Base-by-base conservation (phyloP, 257 asterid genomes). In the Hygrophila difformis region DNA sequence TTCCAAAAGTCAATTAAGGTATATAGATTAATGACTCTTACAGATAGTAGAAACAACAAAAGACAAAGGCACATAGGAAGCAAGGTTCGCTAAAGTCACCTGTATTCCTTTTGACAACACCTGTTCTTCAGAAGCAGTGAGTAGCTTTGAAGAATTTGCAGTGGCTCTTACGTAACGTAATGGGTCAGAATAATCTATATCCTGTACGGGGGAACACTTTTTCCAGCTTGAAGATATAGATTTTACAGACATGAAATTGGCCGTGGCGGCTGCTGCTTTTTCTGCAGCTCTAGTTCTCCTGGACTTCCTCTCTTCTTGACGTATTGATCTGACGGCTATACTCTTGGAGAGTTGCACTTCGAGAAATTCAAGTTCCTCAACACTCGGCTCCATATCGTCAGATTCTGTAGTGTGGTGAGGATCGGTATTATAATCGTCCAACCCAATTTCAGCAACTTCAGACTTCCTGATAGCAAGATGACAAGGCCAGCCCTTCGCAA, bases 61-160 rank as follows among this genome's bases (percentile, higher is more conserved):
- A 33, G 12, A 33, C 3, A 5, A 5, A 33, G 12, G 37, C 12
- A 33, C 8, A 33, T 9, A 33, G 12, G 37, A 33, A 33, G 37
- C 31, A 33, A 6, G 10, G 10, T 33, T 57, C 10, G 3, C 1
- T 33, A 9, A 33, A 33, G 12, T 33, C 12, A 85, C 97, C 94
- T 89, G 96, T 47, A 85, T 82, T 66, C 96, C 96, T 58, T 43
- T 67, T 17, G 98, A 85, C 54, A 89, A 67, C 63, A 60, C 60
- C 45, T 67, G 84, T 65, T 89, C 98, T 73, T 89, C 98, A 14
- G 96, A 62, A 48, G 83, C 74, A 46, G 94, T 77, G 17, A 85
- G 91, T 20, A 89, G 93, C 84, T 64, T 75, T 20, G 85, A 75
- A 49, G 68, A 37, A 65, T 67, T 68, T 23, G 98, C 64, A 15